phyloP scores from a whole-genome alignment of 2,329 filamentous ascomycete species.

The Blastomyces gilchristii region DNA sequence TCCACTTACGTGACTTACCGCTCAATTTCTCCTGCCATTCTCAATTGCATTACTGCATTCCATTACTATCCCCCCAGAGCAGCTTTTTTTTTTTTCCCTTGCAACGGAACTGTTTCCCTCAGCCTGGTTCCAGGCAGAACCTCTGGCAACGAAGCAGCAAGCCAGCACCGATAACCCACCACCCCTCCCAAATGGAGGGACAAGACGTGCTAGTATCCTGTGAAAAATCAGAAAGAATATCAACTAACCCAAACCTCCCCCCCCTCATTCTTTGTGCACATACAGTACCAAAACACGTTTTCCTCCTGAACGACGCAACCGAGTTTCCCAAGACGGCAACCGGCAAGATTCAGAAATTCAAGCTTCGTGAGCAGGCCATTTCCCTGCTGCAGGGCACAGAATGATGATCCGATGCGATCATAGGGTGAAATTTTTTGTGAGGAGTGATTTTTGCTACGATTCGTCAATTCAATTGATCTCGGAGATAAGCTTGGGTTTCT shows the following conservation, averaged over 20 bases:
- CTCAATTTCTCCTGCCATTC: neutral
- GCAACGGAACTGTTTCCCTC: neutral
- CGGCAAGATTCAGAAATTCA: conserved; percentile 95
- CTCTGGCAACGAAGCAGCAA: neutral
- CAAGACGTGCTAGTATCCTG: neutral
- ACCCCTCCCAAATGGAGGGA: neutral
- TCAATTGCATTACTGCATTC: neutral
- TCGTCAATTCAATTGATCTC: too few species aligned
- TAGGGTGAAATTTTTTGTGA: too few species aligned
- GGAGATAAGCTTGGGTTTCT: too few species aligned
- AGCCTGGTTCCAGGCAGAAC: neutral
- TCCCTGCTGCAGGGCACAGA: conserved; percentile 35
- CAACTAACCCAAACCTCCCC: neutral
- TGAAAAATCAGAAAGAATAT: neutral
- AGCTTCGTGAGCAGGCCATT: conserved; percentile 58
- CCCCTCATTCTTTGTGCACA: neutral
- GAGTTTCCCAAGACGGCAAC: conserved; percentile 91
- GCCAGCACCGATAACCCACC: neutral
- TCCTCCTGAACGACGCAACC: conserved; percentile 52
- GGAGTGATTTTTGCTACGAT: neutral
- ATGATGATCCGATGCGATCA: neutral
- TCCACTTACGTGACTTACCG: neutral
- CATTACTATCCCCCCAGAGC: neutral
- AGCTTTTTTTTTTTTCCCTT: neutral
- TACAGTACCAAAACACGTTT: conserved; percentile 73